Percentiles rank a stretch among this genome's conserved stretches.
These are phyloP conservation scores for Populus tremula DNA, from an alignment of 345 rosid genomes.

Conservation along the genomic window DNA sequence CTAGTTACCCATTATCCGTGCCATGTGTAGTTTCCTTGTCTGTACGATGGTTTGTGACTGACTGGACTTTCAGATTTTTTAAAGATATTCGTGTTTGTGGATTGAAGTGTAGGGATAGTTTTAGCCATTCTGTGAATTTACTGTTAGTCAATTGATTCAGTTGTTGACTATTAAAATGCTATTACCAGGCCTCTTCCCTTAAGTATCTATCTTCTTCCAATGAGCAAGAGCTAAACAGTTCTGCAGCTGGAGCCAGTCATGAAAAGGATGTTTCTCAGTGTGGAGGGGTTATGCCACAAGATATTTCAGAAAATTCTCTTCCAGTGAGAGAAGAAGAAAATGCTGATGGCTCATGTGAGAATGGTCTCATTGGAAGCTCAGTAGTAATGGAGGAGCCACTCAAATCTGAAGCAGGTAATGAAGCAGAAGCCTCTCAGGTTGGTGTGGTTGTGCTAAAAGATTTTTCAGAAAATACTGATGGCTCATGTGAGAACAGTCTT, in stretches of 20 bases:
- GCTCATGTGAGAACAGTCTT: background rate
- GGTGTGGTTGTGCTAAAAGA: conserved; percentile 22
- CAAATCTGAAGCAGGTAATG: conserved; percentile 2
- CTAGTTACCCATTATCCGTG: background rate
- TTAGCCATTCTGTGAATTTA: background rate
- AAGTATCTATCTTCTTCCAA: conserved; percentile 7
- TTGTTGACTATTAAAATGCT: background rate
- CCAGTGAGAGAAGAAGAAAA: conserved; percentile 12
- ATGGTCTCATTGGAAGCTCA: conserved; percentile 1
- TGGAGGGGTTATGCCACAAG: conserved; percentile 1
- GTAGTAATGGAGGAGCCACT: background rate
- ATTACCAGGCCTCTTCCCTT: conserved; percentile 7
- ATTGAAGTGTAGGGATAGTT: background rate
- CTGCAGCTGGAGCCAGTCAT: conserved; percentile 5
- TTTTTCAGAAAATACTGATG: conserved; percentile 10
- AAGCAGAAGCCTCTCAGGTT: conserved; percentile 11
- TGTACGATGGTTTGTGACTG: background rate
- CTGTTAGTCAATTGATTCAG: background rate
- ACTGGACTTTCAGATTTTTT: background rate
- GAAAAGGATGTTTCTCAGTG: conserved; percentile 12
- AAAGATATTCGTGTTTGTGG: background rate
- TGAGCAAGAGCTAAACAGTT: background rate
- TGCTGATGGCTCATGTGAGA: conserved; percentile 1
- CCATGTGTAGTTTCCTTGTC: background rate
- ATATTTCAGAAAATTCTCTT: conserved; percentile 5